Evolutionary conservation across 2,329 filamentous ascomycete species (phyloP), one percentile per base, ranked within the genome.

Genomic region (Phaeosphaeriaceae sp.): DNA sequence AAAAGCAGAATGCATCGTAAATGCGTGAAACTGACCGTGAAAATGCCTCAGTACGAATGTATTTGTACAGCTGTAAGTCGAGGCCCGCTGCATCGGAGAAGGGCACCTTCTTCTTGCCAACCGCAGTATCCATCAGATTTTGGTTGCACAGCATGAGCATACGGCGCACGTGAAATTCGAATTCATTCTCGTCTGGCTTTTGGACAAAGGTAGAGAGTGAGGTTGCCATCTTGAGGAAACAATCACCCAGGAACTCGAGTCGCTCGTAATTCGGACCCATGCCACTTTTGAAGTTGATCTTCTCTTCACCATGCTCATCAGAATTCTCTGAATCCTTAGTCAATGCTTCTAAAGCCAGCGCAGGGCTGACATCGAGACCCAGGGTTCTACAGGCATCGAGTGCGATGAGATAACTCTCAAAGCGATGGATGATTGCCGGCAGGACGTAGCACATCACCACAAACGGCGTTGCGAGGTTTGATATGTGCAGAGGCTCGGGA

Each of bases 251-350:
- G 59, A 97, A 97, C 71, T 99, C 95, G 0, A 98, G 84, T 13
- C 95, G 87, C 76, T 99, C 95, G 70, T 99, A 99, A 68, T 98
- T 98, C 42, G 89, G 90, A 1, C 93, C 93, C 93, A 97, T 97
- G 2, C 93, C 94, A 49, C 86, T 82, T 67, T 93, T 91, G 49
- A 94, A 88, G 66, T 93, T 91, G 53, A 92, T 78, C 42, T 91
- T 86, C 56, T 90, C 84, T 32, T 85, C 81, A 0, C 82, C 83
- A 60, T 92, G 86, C 40, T 97, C 92, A 8, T 91, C 90, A 0
- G 88, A 89, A 64, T 94, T 94, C 66, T 96, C 91, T 0, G 91
- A 94, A 69, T 97, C 92, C 72, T 99, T 97, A 0, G 95, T 99
- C 56, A 97, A 82, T 0, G 95, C 93, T 72, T 97, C 94, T 0